Evolutionary conservation across 768 basidiomycete species (phyloP).

Genomic region (Agaricus blazei): DNA sequence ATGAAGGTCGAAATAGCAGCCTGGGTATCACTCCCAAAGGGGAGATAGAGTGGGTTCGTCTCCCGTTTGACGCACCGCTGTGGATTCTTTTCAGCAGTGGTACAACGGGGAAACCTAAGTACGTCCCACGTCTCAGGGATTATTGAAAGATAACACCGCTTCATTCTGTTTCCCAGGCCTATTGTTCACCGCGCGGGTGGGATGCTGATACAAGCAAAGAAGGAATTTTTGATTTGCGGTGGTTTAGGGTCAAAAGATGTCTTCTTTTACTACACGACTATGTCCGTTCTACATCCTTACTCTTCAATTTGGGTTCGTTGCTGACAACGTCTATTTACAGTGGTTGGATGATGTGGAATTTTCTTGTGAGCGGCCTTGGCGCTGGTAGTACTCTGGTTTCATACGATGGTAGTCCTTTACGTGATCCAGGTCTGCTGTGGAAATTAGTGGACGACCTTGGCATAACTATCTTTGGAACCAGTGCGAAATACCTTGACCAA

Average conservation of each 20-base stretch:
- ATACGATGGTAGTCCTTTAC: conserved; percentile 78
- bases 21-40: conserved; percentile 47
- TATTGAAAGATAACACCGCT: conserved; percentile 1
- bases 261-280: conserved; percentile 81
- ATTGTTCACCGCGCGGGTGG: conserved; percentile 78
- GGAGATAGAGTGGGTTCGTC: conserved; percentile 59
- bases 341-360: conserved; percentile 94
- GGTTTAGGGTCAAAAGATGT: conserved; percentile 64
- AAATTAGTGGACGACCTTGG: conserved; percentile 59
- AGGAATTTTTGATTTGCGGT: conserved; percentile 65
- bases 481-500: conserved; percentile 79
- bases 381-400: conserved; percentile 68
- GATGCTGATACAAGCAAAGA: conserved; percentile 69
- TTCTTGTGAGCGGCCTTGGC: conserved; percentile 61
- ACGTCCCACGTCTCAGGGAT: conserved; percentile 18
- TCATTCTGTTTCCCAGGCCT: conserved; percentile 37
- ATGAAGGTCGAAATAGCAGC: conserved; percentile 36
- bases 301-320: neutral
- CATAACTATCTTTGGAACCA: conserved; percentile 78
- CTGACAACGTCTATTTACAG: conserved; percentile 26
- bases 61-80: conserved; percentile 70
- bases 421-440: conserved; percentile 64
- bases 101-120: conserved; percentile 74
- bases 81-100: conserved; percentile 87
- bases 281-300: conserved; percentile 24